Conservation (phyloP, 1,139 yeast species). For the Hanseniaspora gamundiae region DNA sequence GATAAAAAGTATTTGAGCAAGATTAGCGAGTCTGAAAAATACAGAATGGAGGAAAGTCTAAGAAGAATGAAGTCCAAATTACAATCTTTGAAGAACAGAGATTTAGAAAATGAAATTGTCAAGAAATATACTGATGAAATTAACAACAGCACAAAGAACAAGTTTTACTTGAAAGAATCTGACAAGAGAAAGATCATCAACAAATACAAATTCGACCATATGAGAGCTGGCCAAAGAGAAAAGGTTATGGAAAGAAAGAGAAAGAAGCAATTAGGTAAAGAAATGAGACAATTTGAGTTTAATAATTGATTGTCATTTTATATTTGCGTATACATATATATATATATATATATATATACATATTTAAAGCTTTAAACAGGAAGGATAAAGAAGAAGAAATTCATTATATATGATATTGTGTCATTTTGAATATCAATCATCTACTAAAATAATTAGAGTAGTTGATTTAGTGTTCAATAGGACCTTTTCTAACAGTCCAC, state of each 20-base stretch:
- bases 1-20: slow-evolving; percentile 39
- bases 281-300: slow-evolving; percentile 69
- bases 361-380: neutral
- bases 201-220: slow-evolving; percentile 74
- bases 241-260: slow-evolving; percentile 88
- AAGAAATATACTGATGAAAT: slow-evolving; percentile 29
- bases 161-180: slow-evolving; percentile 57
- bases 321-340: neutral
- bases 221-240: slow-evolving; percentile 76
- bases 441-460: no score
- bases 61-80: slow-evolving; percentile 63
- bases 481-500: slow-evolving; percentile 47
- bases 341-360: neutral
- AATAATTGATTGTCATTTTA: slow-evolving; percentile 13
- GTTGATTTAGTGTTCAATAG: slow-evolving; percentile 8
- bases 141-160: slow-evolving; percentile 14
- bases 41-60: slow-evolving; percentile 39
- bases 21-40: slow-evolving; percentile 37
- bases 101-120: slow-evolving; percentile 57
- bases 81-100: slow-evolving; percentile 65
- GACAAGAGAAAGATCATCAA: slow-evolving; percentile 79
- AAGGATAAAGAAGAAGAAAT: neutral
- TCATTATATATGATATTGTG: no score
- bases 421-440: no score
- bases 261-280: slow-evolving; percentile 86